These are phyloP conservation scores for Aaosphaeria arxii DNA, from an alignment of 2,329 filamentous ascomycete genomes.

Conservation along the genomic window DNA sequence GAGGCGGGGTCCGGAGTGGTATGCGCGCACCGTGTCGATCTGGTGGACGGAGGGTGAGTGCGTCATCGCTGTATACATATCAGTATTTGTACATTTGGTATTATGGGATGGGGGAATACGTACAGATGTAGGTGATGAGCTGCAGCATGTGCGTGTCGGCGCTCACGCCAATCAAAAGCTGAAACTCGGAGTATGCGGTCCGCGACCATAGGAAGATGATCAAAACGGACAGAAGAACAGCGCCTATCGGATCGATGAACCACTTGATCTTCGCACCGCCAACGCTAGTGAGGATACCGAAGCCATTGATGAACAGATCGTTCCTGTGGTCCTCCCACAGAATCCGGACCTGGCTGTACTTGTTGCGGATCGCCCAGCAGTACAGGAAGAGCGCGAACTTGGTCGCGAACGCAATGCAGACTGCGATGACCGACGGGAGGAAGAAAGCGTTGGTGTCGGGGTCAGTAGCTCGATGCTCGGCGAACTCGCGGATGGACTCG, in stretches of 20 bases:
- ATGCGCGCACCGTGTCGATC: constrained; percentile 93
- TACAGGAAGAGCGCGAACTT: constrained; percentile 85
- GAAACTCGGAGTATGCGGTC: constrained; percentile 85
- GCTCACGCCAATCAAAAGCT: constrained; percentile 84
- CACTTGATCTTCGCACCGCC: constrained; percentile 83
- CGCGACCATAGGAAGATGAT: constrained; percentile 79
- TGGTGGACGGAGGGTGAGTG: constrained; percentile 76
- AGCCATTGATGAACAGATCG: constrained; percentile 93
- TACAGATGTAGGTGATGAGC: constrained; percentile 90
- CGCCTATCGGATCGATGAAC: constrained; percentile 95
- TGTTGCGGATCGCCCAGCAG: constrained; percentile 86
- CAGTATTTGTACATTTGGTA: background rate
- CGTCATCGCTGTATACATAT: constrained; percentile 61
- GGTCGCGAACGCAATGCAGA: constrained; percentile 77
- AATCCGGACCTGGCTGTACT: constrained; percentile 88
- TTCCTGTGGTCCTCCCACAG: constrained; percentile 97
- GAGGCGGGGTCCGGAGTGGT: constrained; percentile 82
- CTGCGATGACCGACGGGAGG: constrained; percentile 79
- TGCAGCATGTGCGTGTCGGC: constrained; percentile 84
- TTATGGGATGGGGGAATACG: constrained; percentile 13
- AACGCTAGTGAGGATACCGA: constrained; percentile 88
- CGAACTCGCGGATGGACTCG: constrained; percentile 73
- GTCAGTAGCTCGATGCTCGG: constrained; percentile 42
- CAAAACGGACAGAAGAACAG: constrained; percentile 75
- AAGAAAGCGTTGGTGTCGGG: constrained; percentile 63